Evolutionary conservation across 495 filamentous ascomycete genomes (phyloP).

Genomic region (Aspergillus ostianus): DNA sequence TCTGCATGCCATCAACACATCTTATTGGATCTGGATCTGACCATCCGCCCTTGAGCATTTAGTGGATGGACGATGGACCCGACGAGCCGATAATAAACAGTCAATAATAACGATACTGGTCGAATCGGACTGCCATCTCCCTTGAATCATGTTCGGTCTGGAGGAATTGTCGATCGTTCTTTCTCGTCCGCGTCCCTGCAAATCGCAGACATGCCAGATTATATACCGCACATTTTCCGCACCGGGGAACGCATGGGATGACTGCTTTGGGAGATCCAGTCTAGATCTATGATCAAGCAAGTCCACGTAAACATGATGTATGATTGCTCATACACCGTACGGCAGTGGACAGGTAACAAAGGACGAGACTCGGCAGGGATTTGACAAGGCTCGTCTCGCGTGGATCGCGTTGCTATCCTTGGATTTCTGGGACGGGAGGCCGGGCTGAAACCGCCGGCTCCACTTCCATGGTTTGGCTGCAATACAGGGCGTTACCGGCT

Average conservation of each 20-base stretch:
- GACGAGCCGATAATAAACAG: no score
- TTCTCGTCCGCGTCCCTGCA: background rate
- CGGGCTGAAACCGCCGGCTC: constrained; percentile 16
- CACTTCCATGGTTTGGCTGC: constrained; percentile 7
- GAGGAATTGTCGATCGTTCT: background rate
- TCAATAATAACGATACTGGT: no score
- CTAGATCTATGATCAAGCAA: background rate
- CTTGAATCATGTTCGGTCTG: background rate
- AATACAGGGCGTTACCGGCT: background rate
- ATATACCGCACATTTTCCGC: background rate
- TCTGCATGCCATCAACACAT: background rate
- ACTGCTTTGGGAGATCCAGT: background rate
- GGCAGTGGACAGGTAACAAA: background rate
- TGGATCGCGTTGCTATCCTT: constrained; percentile 13
- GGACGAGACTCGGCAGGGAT: background rate
- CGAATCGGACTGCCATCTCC: background rate
- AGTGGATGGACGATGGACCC: no score
- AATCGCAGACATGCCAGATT: background rate
- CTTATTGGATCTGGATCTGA: no score
- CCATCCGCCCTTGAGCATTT: background rate
- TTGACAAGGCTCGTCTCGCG: background rate
- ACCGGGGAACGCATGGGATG: background rate
- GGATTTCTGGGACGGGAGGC: constrained; percentile 14
- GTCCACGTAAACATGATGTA: background rate
- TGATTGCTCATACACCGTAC: background rate